These are phyloP conservation scores for Clitopilus passeckerianus DNA, from an alignment of 768 basidiomycete genomes.

Conservation along the genomic window DNA sequence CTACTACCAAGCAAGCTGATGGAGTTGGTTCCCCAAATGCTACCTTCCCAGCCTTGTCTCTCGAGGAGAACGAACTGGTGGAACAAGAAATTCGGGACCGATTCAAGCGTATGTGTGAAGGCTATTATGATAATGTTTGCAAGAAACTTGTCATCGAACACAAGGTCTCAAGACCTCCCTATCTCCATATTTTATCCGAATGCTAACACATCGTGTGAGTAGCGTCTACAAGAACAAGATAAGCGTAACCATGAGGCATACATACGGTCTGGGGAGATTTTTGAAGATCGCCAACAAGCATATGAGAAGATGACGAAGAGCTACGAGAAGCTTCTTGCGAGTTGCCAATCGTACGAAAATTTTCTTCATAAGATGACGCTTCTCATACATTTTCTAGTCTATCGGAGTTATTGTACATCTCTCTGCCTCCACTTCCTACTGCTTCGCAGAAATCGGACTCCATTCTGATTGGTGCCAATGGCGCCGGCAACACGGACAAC, in stretches of 20 bases:
- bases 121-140: conserved; percentile 87
- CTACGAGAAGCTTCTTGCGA: conserved; percentile 87
- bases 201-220: conserved; percentile 3
- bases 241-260: conserved; percentile 97
- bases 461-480: conserved; percentile 62
- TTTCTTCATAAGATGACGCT: background rate
- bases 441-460: conserved; percentile 78
- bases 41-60: conserved; percentile 34
- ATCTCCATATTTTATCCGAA: background rate
- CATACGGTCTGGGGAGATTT: conserved; percentile 98
- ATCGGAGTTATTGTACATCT: conserved; percentile 84
- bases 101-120: conserved; percentile 90
- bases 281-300: conserved; percentile 97
- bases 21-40: conserved; percentile 22
- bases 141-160: conserved; percentile 93
- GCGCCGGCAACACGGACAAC: conserved; percentile 27
- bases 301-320: conserved; percentile 98
- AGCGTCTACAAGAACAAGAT: conserved; percentile 97
- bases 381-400: conserved; percentile 42
- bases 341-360: conserved; percentile 73
- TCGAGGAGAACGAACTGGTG: conserved; percentile 71
- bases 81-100: conserved; percentile 83
- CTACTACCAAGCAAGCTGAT: conserved; percentile 51
- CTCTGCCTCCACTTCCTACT: conserved; percentile 80
- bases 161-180: conserved; percentile 50